phyloP scores from a whole-genome alignment of 768 basidiomycete species.

The Auriculariales sp. region DNA sequence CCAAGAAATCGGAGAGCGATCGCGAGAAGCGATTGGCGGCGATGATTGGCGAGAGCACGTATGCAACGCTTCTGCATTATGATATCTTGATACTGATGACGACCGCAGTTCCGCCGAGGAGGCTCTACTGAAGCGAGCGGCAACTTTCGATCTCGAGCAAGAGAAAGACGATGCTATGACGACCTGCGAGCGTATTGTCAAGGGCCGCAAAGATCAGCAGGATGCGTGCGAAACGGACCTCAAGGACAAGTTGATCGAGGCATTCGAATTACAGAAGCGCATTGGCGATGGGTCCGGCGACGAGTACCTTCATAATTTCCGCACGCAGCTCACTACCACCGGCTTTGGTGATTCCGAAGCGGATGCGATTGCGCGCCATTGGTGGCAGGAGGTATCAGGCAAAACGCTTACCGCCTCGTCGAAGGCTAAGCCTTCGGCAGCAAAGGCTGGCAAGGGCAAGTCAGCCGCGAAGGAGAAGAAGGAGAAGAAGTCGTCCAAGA shows the following conservation, averaged over 20 bases:
- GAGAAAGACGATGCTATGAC: conserved; percentile 64
- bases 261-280: conserved; percentile 52
- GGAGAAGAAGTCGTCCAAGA: conserved; percentile 39
- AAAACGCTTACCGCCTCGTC: conserved; percentile 16
- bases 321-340: conserved; percentile 43
- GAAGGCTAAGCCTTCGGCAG: conserved; percentile 3
- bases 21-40: conserved; percentile 78
- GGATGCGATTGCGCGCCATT: conserved; percentile 10
- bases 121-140: conserved; percentile 87
- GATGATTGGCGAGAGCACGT: conserved; percentile 82
- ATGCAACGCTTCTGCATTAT: conserved; percentile 17
- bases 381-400: conserved; percentile 2
- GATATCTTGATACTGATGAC: background rate
- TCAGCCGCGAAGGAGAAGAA: conserved; percentile 19
- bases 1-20: conserved; percentile 59
- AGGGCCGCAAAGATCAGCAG: conserved; percentile 65
- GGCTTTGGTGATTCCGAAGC: conserved; percentile 30
- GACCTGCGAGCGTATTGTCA: conserved; percentile 84
- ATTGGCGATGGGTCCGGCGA: conserved; percentile 56
- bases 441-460: conserved; percentile 7
- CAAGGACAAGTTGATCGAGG: conserved; percentile 44
- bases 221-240: conserved; percentile 69
- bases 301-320: conserved; percentile 52
- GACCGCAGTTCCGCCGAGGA: conserved; percentile 65
- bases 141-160: conserved; percentile 75